Evolutionary conservation across 805 yeast genomes (phyloP).

Genomic region (Zygosaccharomyces kombuchaensis): DNA sequence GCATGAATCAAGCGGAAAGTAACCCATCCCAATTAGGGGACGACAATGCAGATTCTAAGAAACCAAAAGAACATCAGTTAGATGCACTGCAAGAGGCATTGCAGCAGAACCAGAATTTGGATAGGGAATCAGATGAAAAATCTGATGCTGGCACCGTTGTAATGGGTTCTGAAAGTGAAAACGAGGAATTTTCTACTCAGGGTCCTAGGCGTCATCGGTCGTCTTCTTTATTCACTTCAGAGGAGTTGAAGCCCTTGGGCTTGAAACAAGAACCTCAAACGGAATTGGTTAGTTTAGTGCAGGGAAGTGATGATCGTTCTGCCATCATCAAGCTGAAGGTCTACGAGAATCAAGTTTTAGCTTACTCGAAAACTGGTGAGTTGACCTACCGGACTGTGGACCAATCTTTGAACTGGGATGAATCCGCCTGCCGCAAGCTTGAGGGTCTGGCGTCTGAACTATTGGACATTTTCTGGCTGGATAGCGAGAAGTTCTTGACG

Average conservation of each 20-base stretch:
- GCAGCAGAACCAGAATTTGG: not conserved
- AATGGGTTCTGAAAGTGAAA: slow-evolving; percentile 5
- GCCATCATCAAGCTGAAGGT: slow-evolving; percentile 9
- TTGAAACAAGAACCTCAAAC: slow-evolving; percentile 2
- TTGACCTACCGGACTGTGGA: slow-evolving; percentile 17
- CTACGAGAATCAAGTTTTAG: slow-evolving; percentile 9
- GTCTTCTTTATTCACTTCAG: slow-evolving; percentile 13
- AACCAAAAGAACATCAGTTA: slow-evolving; percentile 4
- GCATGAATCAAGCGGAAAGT: slow-evolving; percentile 15
- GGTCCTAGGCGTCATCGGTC: slow-evolving; percentile 14
- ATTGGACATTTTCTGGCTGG: slow-evolving; percentile 27
- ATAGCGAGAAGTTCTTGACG: slow-evolving; percentile 17
- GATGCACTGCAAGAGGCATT: slow-evolving; percentile 5
- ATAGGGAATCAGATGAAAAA: slow-evolving; percentile 1
- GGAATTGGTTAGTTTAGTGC: slow-evolving; percentile 5
- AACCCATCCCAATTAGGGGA: not conserved
- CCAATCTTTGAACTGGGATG: slow-evolving; percentile 12
- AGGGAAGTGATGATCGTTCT: slow-evolving; percentile 1
- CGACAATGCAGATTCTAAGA: not conserved
- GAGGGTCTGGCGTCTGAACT: slow-evolving; percentile 15
- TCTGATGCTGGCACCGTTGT: slow-evolving; percentile 15
- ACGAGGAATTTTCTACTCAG: slow-evolving; percentile 1
- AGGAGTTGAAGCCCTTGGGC: slow-evolving; percentile 7
- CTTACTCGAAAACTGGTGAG: slow-evolving; percentile 10
- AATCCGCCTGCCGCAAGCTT: slow-evolving; percentile 14